Percentiles rank a stretch among this genome's conserved stretches.
Evolutionary conservation across 352 stramenopile species (phyloP).

Genomic region (Pythium biforme): DNA sequence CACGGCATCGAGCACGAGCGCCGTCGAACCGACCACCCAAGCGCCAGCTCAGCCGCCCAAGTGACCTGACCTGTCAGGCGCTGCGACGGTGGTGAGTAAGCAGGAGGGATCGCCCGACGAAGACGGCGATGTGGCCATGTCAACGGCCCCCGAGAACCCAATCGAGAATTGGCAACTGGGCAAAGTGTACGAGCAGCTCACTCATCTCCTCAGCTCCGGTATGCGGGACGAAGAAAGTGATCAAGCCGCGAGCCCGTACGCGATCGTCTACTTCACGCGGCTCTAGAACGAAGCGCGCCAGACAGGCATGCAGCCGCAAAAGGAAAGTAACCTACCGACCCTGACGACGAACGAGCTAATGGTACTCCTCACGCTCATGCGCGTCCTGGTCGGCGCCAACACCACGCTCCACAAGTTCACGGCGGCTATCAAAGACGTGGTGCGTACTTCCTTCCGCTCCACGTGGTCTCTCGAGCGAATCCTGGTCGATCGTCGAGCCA

Average conservation of each 20-base stretch:
- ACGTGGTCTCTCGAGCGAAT: neutral
- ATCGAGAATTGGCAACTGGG: neutral
- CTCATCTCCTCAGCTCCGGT: neutral
- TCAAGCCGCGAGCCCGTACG: neutral
- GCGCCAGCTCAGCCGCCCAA: neutral
- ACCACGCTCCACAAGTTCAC: neutral
- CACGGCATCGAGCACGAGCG: neutral
- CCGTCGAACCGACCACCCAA: neutral
- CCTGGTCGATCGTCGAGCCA: neutral
- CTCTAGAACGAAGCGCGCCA: neutral
- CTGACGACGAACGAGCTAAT: neutral
- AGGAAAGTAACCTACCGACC: neutral
- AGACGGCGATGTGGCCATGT: neutral
- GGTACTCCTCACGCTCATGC: neutral
- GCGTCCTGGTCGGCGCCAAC: neutral
- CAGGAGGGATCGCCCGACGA: neutral
- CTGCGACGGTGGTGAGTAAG: conserved; percentile 1
- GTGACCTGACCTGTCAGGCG: neutral
- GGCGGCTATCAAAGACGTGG: conserved; percentile 1
- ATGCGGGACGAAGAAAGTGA: neutral
- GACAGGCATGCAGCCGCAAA: neutral
- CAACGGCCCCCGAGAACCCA: neutral
- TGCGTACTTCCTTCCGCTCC: neutral
- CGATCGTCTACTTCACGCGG: neutral
- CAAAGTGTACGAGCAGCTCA: neutral